Evolutionary conservation across 2,329 filamentous ascomycete species (phyloP).

Genomic region (Aspergillus ochraceoroseus): DNA sequence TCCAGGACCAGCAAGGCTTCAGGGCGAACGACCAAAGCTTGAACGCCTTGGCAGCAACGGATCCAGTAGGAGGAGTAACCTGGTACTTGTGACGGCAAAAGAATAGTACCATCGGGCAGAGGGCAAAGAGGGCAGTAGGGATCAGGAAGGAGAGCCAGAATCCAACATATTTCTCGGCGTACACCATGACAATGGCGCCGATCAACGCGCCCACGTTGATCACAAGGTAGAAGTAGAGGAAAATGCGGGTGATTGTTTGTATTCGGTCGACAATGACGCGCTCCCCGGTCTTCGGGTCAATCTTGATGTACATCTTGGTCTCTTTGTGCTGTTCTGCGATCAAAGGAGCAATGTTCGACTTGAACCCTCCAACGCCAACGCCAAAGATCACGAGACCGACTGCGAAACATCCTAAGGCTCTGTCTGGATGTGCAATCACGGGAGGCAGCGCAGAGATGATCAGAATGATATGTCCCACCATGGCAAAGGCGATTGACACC

Average conservation of each 20-base stretch:
- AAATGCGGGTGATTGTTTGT: slow-evolving; percentile 64
- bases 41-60: slow-evolving; percentile 63
- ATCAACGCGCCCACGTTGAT: slow-evolving; percentile 63
- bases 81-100: slow-evolving; percentile 60
- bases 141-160: slow-evolving; percentile 60
- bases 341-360: slow-evolving; percentile 68
- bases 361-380: slow-evolving; percentile 72
- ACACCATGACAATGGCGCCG: slow-evolving; percentile 62
- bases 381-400: slow-evolving; percentile 63
- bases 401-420: slow-evolving; percentile 59
- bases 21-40: slow-evolving; percentile 57
- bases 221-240: slow-evolving; percentile 65
- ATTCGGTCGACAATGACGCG: slow-evolving; percentile 66
- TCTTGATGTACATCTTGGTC: slow-evolving; percentile 54
- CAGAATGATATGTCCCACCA: slow-evolving; percentile 63
- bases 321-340: slow-evolving; percentile 65
- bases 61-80: slow-evolving; percentile 64
- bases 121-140: slow-evolving; percentile 60
- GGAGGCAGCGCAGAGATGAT: slow-evolving; percentile 61
- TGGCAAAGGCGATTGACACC: slow-evolving; percentile 59
- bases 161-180: slow-evolving; percentile 69
- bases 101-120: slow-evolving; percentile 58
- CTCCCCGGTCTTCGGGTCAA: slow-evolving; percentile 52
- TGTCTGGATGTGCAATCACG: slow-evolving; percentile 55
- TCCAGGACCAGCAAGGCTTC: slow-evolving; percentile 59